Base-by-base conservation (phyloP, 2,329 filamentous ascomycete genomes). In the Talaromyces albobiverticillius region DNA sequence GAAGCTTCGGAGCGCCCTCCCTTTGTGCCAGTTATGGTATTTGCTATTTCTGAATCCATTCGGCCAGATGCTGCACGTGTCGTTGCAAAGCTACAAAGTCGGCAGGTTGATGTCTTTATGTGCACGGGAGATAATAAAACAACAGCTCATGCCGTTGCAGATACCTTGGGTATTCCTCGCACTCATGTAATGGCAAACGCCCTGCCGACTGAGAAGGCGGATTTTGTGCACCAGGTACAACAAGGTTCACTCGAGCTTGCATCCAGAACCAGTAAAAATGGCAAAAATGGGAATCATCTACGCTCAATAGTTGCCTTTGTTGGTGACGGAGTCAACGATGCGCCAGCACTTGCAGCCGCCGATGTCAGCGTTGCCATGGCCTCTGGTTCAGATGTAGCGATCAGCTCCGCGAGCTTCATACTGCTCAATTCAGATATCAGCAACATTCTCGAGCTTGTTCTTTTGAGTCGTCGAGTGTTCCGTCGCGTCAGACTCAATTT, bases 321-420 rank as follows among this genome's bases (percentile, higher is more conserved):
- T 1, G 90, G 90, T 32, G 90, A 95, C 61, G 89, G 90, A n/a
- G 89, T 93, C 61, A 95, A 95, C 64, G 90, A 95, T 65, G 87
- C 89, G 0, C 89, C 90, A 0, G 90, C 90, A 2, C 81, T 95
- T 4, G 84, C 87, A 2, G 85, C 85, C 0, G 89, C 90, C 13
- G 90, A 95, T 61, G 84, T 95, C 1, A 89, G 89, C 55, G 92
- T 95, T 56, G 88, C 89, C 1, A 84, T 95, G 61, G 88, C 87
- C 2, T 86, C 84, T 1, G 90, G 90, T 4, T 90, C 87, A 0
- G 90, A 95, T 66, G 87, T 95, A 34, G 90, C 90, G 3, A 84
- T 94, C 59, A 88, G 87, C 51, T 88, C 88, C 0, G 88, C 90
- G 0, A 86, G 88, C 54, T 94, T 95, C 77, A 87, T 95, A 26